Base-by-base conservation (phyloP, 2,329 filamentous ascomycete species). In the Grosmannia serpens region DNA sequence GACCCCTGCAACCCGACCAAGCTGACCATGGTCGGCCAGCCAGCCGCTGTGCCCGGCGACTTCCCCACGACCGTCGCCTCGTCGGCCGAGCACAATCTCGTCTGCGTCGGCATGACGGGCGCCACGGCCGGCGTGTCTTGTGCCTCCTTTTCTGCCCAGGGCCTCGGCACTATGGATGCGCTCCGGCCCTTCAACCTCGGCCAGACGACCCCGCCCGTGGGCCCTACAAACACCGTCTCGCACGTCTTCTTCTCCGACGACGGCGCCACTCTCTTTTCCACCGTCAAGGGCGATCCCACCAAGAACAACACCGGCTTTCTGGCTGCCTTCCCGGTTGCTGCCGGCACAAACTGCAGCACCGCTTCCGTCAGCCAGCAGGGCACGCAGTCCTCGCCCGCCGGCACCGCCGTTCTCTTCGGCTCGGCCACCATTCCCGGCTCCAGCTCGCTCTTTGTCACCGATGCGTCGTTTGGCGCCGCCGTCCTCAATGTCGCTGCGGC, bases 221-320 rank as follows among this genome's bases (percentile, higher is more conserved):
- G 82, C 0, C 82, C 83, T 0, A 68, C 71, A 2, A 83, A 84
- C 67, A 84, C 79, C 0, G 74, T 85, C 3, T 84, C 82, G 0
- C 81, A 86, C 9, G 73, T 77, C 0, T 80, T 84, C 66, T 86
- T 85, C 69, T 81, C 79, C 1, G 67, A 68, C 0, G 81, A 86
- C 56, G 74, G 81, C 61, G 70, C 66, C 0, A 73, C 69, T 2
- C 70, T 87, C 0, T 74, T 79, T 55, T 74, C 78, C 0, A 83
- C 79, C 1, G 81, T 86, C 47, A 87, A 87, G 68, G 83, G 83
- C 1, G 74, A 84, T 58, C 79, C 79, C 0, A 63, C 71, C 0
- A 69, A 68, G 5, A 82, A 82, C 65, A 82, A 78, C 56, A 80
- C 75, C 0, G 82, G 83, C 0, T 85, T 82, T 63, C 59, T 86